Base-by-base conservation (phyloP, 2,329 filamentous ascomycete species). In the Diaporthe helianthi region DNA sequence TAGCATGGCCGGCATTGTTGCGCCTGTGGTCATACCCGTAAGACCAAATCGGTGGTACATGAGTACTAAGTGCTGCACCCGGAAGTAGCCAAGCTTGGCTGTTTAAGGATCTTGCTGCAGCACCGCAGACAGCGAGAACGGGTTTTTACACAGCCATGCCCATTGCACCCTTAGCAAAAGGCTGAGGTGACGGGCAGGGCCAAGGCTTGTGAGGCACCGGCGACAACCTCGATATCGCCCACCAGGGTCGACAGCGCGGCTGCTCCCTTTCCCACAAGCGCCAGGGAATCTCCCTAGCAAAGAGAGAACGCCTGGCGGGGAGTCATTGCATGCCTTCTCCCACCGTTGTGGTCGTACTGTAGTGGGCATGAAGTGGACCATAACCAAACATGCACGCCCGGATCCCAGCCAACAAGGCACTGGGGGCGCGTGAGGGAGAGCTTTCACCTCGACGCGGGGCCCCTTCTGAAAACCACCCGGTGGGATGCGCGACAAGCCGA, bases 301-400 rank as follows among this genome's bases (percentile, higher is more conserved):
- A 38, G 24, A 54, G 12, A 54, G 26, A 38, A 54, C 29, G 29
- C 36, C 63, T 49, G 49, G 64, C 49, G 64, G 41, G 51, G 51
- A 66, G 38, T 24, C 33, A 55, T 29, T 17, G 38, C 29, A 66
- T 66, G 52, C 29, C 36, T 36, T 58, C 44, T 66, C 49, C 47
- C 51, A 47, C 51, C 51, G 51, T 54, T 66, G 58, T 47, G 44
- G 58, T 63, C 12, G 58, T 63, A 63, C 58, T 67, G 41, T 67
- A n/a, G 52, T 58, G 53, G 29, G 64, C 26, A 58, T 55, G 26
- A 29, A 46, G 51, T 66, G 64, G 51, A 47, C 58, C 64, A 26
- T 24, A 33, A 36, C 26, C 41, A 26, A 26, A 24, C 29, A 13
- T 47, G 44, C 22, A 29, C 13, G 29, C 38, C 44, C 38, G 22